Conservation (phyloP, 345 rosid genomes). For the Adansonia digitata region DNA sequence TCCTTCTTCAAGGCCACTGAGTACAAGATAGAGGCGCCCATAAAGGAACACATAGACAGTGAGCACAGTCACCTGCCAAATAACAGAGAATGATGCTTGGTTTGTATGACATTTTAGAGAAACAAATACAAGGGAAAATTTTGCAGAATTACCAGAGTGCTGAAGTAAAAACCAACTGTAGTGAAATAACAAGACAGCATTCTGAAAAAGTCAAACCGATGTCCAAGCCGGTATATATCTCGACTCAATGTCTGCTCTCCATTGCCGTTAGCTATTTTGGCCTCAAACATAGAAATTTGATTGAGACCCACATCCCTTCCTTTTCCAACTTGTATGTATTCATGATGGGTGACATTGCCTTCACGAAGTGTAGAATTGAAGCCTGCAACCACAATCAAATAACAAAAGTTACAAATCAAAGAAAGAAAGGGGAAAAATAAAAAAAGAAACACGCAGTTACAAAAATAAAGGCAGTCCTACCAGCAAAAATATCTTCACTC, state of each 20-base stretch:
- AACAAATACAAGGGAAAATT: neutral
- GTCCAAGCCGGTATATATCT: conserved; percentile 95
- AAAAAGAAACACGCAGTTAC: conserved; percentile 7
- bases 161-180: conserved; percentile 96
- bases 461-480: conserved; percentile 29
- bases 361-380: conserved; percentile 98
- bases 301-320: conserved; percentile 99
- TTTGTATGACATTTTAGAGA: conserved; percentile 1
- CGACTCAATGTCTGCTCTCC: conserved; percentile 98
- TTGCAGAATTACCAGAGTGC: conserved; percentile 59
- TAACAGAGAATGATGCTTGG: conserved; percentile 11
- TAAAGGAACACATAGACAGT: conserved; percentile 96
- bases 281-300: conserved; percentile 98
- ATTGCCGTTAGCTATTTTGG: conserved; percentile 96
- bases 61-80: conserved; percentile 86
- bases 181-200: conserved; percentile 99
- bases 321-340: conserved; percentile 98
- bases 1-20: conserved; percentile 91
- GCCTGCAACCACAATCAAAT: conserved; percentile 40
- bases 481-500: conserved; percentile 99
- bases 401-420: conserved; percentile 1
- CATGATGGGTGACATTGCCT: conserved; percentile 99
- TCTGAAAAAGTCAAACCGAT: conserved; percentile 95
- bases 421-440: neutral
- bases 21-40: conserved; percentile 96